Conservation (phyloP, 2,329 filamentous ascomycete species). For the Lecanicillium sp. region DNA sequence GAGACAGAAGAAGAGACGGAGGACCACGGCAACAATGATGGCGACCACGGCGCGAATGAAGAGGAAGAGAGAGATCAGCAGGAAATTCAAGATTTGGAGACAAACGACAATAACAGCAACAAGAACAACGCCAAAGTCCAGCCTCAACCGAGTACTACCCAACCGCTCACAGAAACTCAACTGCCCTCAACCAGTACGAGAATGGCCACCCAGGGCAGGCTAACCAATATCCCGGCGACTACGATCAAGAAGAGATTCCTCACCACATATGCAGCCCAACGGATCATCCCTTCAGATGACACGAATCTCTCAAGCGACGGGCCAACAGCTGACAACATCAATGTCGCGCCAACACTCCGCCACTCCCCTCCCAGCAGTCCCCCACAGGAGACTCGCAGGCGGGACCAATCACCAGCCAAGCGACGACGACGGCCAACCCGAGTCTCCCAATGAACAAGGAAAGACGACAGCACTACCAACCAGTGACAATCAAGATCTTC, state of each 20-base stretch:
- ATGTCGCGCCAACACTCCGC: not conserved
- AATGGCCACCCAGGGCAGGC: too few species aligned
- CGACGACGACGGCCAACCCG: not conserved
- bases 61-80: too few species aligned
- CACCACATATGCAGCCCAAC: not conserved
- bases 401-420: not conserved
- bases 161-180: too few species aligned
- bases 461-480: not conserved
- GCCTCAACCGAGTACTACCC: too few species aligned
- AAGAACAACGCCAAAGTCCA: too few species aligned
- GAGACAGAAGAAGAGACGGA: too few species aligned
- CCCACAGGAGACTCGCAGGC: not conserved
- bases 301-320: not conserved
- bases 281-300: not conserved
- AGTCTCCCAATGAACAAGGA: not conserved
- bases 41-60: too few species aligned
- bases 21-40: too few species aligned
- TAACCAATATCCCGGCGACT: too few species aligned
- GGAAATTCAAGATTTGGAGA: too few species aligned
- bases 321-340: not conserved
- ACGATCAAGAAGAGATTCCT: not conserved
- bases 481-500: slow-evolving; percentile 4
- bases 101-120: too few species aligned
- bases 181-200: too few species aligned
- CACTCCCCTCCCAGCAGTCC: not conserved